Evolutionary conservation across 208 protist genomes (phyloP), one percentile per base, ranked within the genome.

Genomic region (Acanthamoeba rhysodes): DNA sequence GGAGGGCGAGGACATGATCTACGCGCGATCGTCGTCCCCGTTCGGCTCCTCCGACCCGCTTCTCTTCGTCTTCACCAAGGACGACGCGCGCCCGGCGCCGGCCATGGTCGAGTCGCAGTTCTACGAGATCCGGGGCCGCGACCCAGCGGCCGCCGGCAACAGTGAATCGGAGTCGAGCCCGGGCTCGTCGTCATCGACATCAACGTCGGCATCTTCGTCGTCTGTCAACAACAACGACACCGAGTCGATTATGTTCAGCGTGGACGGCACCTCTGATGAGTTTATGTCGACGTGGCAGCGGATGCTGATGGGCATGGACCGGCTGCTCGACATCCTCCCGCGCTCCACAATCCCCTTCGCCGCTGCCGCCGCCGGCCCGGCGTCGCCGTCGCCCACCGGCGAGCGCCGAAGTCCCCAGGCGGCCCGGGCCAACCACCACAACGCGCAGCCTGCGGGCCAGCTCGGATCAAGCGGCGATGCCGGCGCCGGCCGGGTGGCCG

Each of bases 1-100:
- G 70, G 70, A 78, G 32, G 70, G 70, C 70, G 70, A 78, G 32
- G 70, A 78, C 16, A 78, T 78, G 70, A 41, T 78, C 70, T 78
- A 78, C 70, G 70, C 70, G 29, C 70, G 70, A 0, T 78, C 70
- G 16, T 78, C 70, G 16, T 78, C 70, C 18, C 70, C 70, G 22
- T 34, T 16, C 29, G 64, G 64, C 34, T 78, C 70, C 14, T 78
- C 70, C 24, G 70, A 78, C 70, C 70, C 70, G 32, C 70, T 78
- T 2, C 70, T 78, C 24, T 78, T 78, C 32, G 70, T 78, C 34
- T 78, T 78, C 70, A 78, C 70, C 34, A 78, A 45, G 34, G 70
- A 78, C 70, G 70, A 78, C 14, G 32, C 29, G 16, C 32, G 32
- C 10, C 70, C 70, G 10, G 70, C 32, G 34, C 70, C 70, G 10